Evolutionary conservation across 768 basidiomycete genomes (phyloP), one percentile per base, ranked within the genome.

Genomic region (Suillus bovinus): DNA sequence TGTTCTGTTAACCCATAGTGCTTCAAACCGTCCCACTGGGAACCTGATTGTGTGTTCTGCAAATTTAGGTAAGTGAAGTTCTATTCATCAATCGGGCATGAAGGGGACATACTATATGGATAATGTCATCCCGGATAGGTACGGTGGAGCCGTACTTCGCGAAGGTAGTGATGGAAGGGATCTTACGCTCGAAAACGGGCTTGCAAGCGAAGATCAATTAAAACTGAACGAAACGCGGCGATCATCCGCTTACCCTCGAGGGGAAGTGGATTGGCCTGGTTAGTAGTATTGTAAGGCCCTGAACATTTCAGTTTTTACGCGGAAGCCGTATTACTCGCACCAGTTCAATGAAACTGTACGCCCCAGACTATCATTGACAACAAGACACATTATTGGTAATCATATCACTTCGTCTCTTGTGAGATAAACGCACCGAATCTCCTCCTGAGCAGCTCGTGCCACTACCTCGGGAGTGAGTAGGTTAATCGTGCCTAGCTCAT

Each of bases 11-110:
- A 63, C 3, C 85, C 85, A 67, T 79, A 85, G 65, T 89, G 86
- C 63, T 82, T 79, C 69, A 88, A 60, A 9, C 87, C 86, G 66
- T 89, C 88, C 87, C 87, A 88, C 66, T 90, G 87, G 5, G 86
- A 80, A 10, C 87, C 86, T 0, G 86, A 87, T 74, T 89, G 88
- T 0, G 87, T 87, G 65, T 90, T 89, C 87, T 89, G 67, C 9
- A 49, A 16, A 42, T 44, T 13, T 29, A 60, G 7, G 16, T n/a
- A 63, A 24, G 36, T 24, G 13, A 66, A 27, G 46, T 24, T 29
- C 14, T 36, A 33, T 33, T 29, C 33, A 22, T 22, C 17, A 46
- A n/a, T 5, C 47, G 27, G 17, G 13, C 66, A 34, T 13, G 20
- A 31, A 31, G 29, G 34, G 29, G 29, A 71, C 78, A 31, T 61